phyloP scores from a whole-genome alignment of 2,329 filamentous ascomycete genomes.

The Fusarium liriodendri region DNA sequence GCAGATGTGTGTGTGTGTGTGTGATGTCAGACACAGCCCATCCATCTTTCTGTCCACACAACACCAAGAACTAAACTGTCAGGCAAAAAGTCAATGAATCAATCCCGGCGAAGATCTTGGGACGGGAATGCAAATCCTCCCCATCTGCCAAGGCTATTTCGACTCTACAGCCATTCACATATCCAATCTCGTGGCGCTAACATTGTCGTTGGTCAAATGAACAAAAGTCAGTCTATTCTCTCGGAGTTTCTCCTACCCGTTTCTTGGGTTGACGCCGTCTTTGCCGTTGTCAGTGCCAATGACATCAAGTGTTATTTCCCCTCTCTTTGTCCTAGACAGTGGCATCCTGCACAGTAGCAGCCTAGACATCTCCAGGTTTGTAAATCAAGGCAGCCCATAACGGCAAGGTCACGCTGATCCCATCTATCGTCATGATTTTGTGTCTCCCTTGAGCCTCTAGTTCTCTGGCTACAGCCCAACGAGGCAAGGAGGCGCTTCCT shows the following conservation, averaged over 20 bases:
- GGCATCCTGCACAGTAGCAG: neutral
- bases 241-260: conserved; percentile 9
- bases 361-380: conserved; percentile 13
- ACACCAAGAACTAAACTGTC: neutral
- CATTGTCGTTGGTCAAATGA: conserved; percentile 1
- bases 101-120: conserved; percentile 27
- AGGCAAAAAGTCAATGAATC: conserved; percentile 28
- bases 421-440: conserved; percentile 2
- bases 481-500: conserved; percentile 11
- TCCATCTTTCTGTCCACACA: neutral
- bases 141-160: conserved; percentile 21
- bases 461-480: neutral
- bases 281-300: conserved; percentile 21
- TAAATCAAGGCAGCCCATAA: conserved; percentile 4
- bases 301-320: conserved; percentile 28
- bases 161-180: conserved; percentile 2
- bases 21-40: conserved; percentile 32
- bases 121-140: conserved; percentile 35
- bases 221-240: conserved; percentile 9
- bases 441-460: neutral
- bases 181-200: conserved; percentile 28
- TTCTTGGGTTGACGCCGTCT: conserved; percentile 15
- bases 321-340: neutral
- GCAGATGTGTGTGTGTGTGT: neutral
- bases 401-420: conserved; percentile 25